A percentile compares a stretch with the other conserved stretches of the same genome.
Conservation (phyloP, 805 yeast species). For the Nakazawaea wyomingensis region DNA sequence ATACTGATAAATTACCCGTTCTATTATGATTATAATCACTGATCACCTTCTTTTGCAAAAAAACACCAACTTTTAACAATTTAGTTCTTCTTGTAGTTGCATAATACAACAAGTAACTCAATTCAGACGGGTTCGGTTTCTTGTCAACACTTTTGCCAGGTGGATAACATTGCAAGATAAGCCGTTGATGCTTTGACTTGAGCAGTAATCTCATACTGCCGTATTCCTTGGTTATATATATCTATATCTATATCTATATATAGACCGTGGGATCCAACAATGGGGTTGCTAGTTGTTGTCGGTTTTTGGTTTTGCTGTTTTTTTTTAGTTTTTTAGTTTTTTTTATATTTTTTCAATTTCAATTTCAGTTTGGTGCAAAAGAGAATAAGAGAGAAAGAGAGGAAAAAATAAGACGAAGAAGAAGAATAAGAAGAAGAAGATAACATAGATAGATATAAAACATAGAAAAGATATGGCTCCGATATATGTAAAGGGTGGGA, state of each 20-base stretch:
- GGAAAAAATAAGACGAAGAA: too few relatives aligned
- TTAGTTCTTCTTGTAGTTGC: constrained; percentile 88
- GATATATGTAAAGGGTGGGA: constrained; percentile 78
- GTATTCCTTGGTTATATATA: background rate
- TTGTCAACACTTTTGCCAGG: constrained; percentile 82
- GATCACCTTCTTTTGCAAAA: constrained; percentile 55
- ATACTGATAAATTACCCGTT: constrained; percentile 79
- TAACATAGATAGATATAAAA: constrained; percentile 14
- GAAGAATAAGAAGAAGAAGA: background rate
- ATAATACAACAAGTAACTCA: constrained; percentile 81
- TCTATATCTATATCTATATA: background rate
- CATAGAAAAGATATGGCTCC: too few relatives aligned
- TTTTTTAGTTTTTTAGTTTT: too few relatives aligned
- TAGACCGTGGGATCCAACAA: too few relatives aligned
- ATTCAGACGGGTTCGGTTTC: constrained; percentile 87
- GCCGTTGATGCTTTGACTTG: constrained; percentile 81
- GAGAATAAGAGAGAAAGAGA: background rate
- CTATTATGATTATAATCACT: constrained; percentile 57
- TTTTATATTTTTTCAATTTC: background rate
- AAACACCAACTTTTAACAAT: constrained; percentile 77
- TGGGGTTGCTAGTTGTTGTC: too few relatives aligned
- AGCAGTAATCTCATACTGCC: constrained; percentile 29
- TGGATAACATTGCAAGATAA: constrained; percentile 90
- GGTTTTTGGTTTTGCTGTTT: too few relatives aligned
- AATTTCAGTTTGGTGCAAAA: background rate